These are phyloP conservation scores for Backusella liffmaniae DNA, from an alignment of 192 early-diverging fungal species.

Conservation along the genomic window DNA sequence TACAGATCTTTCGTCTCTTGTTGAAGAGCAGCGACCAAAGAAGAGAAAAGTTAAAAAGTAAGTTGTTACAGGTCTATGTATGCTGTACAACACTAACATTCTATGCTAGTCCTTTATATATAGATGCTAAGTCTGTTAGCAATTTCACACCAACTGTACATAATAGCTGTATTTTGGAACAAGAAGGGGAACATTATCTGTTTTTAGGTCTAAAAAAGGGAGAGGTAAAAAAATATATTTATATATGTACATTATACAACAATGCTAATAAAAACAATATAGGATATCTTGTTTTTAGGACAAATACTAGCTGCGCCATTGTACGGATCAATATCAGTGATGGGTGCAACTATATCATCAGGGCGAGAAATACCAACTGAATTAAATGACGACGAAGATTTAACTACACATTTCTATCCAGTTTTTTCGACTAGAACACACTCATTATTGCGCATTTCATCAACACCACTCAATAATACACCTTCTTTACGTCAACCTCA, in stretches of 20 bases:
- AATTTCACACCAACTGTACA: constrained; percentile 32
- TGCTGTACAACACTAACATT: background rate
- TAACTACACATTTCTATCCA: constrained; percentile 34
- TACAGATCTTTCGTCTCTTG: background rate
- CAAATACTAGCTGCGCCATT: constrained; percentile 44
- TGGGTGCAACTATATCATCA: constrained; percentile 40
- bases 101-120: background rate
- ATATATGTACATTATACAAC: background rate
- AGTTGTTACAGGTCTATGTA: background rate
- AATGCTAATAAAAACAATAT: background rate
- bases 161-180: constrained; percentile 25
- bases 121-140: constrained; percentile 37
- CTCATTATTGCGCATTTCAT: constrained; percentile 36
- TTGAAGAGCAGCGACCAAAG: background rate
- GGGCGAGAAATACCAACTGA: background rate
- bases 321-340: constrained; percentile 38
- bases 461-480: constrained; percentile 1
- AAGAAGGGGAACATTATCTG: constrained; percentile 18
- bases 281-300: constrained; percentile 54
- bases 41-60: background rate
- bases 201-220: constrained; percentile 42
- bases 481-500: constrained; percentile 21
- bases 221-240: constrained; percentile 35
- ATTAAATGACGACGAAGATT: background rate
- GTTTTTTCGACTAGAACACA: constrained; percentile 50